These are phyloP conservation scores for Russula dissimulans DNA, from an alignment of 768 basidiomycete species.

Conservation along the genomic window DNA sequence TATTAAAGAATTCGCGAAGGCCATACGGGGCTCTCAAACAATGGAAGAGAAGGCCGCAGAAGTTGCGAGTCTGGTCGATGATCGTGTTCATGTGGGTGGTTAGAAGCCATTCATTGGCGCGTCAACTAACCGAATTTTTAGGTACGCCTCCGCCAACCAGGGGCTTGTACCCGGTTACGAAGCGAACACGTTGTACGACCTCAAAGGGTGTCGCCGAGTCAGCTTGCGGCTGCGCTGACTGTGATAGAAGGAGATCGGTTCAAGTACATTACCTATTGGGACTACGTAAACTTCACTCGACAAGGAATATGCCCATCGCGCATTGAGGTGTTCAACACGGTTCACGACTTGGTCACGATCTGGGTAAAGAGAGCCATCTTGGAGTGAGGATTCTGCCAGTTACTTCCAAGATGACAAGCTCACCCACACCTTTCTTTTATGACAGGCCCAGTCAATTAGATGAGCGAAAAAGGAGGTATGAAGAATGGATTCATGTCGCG, in stretches of 20 bases:
- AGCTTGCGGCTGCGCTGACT: constrained; percentile 7
- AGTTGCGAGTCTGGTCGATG: background rate
- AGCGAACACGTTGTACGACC: background rate
- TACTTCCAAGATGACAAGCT: background rate
- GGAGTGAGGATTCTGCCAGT: background rate
- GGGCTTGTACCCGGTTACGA: background rate
- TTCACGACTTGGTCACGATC: constrained; percentile 1
- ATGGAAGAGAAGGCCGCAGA: constrained; percentile 7
- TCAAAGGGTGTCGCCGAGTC: background rate
- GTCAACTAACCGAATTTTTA: background rate
- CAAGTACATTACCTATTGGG: constrained; percentile 10
- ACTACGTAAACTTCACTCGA: constrained; percentile 9
- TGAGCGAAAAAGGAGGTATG: constrained; percentile 1
- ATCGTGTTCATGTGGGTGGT: background rate
- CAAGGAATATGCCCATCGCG: background rate
- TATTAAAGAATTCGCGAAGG: background rate
- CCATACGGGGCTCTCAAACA: background rate
- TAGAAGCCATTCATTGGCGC: background rate
- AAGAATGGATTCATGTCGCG: constrained; percentile 4
- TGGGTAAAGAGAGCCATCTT: constrained; percentile 5
- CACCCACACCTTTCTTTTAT: background rate
- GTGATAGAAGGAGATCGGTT: constrained; percentile 8
- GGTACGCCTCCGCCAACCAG: constrained; percentile 3
- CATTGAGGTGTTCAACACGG: background rate
- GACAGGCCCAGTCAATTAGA: background rate